A percentile compares a stretch with the other conserved stretches of the same genome.
Evolutionary conservation across 345 rosid species (phyloP).

Genomic region (Cardiospermum halicacabum): DNA sequence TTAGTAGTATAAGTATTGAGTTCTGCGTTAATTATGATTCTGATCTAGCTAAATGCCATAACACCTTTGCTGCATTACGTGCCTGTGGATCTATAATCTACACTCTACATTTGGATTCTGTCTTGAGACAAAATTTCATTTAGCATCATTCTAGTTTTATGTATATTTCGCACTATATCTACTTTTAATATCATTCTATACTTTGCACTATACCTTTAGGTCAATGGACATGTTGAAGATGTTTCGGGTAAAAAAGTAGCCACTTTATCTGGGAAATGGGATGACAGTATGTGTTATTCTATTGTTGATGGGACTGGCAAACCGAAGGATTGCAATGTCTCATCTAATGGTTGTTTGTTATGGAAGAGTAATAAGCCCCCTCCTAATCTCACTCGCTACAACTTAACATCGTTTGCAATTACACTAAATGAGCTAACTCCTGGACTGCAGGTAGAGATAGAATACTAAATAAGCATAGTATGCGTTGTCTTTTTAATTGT

Average conservation of each 20-base stretch:
- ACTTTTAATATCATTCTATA: too few species aligned
- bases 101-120: slow-evolving; percentile 1
- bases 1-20: slow-evolving; percentile 32
- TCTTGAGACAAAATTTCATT: slow-evolving; percentile 2
- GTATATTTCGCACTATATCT: too few species aligned
- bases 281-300: slow-evolving; percentile 71
- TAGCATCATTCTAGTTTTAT: slow-evolving; percentile 1
- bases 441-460: slow-evolving; percentile 78
- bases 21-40: not conserved
- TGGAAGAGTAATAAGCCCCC: slow-evolving; percentile 84
- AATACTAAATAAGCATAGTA: slow-evolving; percentile 22
- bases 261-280: slow-evolving; percentile 92
- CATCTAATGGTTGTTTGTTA: slow-evolving; percentile 57
- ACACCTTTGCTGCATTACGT: not conserved
- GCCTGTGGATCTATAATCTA: not conserved
- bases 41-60: not conserved
- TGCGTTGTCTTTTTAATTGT: slow-evolving; percentile 25
- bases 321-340: slow-evolving; percentile 44
- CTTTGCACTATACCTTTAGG: too few species aligned
- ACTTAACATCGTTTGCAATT: slow-evolving; percentile 88
- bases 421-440: slow-evolving; percentile 86
- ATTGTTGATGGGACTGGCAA: slow-evolving; percentile 52
- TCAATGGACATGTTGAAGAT: slow-evolving; percentile 87
- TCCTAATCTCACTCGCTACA: slow-evolving; percentile 78
- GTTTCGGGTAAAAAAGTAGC: slow-evolving; percentile 57